phyloP scores from a whole-genome alignment of 768 basidiomycete species.

The Cystofilobasidium capitatum region DNA sequence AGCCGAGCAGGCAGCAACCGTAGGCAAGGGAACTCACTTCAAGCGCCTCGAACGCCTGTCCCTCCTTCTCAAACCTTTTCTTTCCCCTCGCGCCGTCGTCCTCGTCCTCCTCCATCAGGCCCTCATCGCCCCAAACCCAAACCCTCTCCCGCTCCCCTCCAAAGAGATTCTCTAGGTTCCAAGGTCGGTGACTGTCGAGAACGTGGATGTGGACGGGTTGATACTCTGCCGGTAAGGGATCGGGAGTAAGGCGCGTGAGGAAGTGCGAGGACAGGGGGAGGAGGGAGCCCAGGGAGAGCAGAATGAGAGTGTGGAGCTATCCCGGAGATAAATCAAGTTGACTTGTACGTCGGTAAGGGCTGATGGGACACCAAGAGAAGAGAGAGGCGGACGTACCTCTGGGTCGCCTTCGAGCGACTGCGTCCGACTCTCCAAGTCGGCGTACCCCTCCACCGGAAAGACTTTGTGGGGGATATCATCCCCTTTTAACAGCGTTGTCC shows the following conservation, averaged over 20 bases:
- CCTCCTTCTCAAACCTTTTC: constrained; percentile 53
- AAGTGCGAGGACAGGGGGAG: constrained; percentile 63
- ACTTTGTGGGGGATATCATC: constrained; percentile 88
- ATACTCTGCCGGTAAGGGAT: constrained; percentile 67
- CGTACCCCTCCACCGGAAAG: constrained; percentile 77
- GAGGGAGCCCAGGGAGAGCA: constrained; percentile 84
- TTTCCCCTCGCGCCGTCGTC: not conserved
- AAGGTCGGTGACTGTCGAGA: constrained; percentile 85
- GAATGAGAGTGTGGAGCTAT: constrained; percentile 67
- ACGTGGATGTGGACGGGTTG: constrained; percentile 67
- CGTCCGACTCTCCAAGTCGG: constrained; percentile 58
- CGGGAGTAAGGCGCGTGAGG: constrained; percentile 37
- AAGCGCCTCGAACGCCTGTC: constrained; percentile 72
- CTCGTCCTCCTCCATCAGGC: constrained; percentile 45
- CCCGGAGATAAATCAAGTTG: not conserved
- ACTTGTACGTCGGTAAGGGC: not conserved
- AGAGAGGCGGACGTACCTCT: constrained; percentile 48
- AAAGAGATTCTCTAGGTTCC: constrained; percentile 79
- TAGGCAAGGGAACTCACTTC: constrained; percentile 46
- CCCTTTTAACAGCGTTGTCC: constrained; percentile 77
- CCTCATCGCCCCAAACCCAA: constrained; percentile 88
- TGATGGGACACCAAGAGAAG: constrained; percentile 6
- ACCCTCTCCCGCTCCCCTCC: constrained; percentile 47
- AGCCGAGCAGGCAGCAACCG: not conserved
- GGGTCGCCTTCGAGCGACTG: constrained; percentile 56